Evolutionary conservation across 768 basidiomycete species (phyloP).

Genomic region (Mrakia blollopis): DNA sequence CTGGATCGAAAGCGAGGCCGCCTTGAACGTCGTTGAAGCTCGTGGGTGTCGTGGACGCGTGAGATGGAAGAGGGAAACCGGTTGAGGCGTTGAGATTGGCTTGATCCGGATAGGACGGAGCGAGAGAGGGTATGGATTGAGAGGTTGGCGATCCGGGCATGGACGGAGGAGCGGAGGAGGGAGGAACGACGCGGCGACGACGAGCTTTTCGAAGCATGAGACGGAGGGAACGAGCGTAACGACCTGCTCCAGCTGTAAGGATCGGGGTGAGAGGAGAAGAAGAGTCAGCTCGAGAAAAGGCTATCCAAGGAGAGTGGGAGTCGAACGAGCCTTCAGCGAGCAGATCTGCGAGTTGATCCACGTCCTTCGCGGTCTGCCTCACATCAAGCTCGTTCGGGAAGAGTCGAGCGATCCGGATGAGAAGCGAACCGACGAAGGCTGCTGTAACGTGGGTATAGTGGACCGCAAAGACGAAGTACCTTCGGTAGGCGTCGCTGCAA

Average conservation of each 20-base stretch:
- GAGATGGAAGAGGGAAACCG: neutral
- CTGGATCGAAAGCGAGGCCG: neutral
- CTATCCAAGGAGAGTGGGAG: neutral
- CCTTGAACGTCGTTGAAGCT: neutral
- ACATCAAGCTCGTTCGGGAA: constrained; percentile 83
- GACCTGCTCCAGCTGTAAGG: constrained; percentile 73
- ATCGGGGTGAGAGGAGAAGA: neutral
- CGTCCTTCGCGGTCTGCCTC: constrained; percentile 63
- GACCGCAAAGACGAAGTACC: constrained; percentile 4
- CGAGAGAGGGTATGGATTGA: neutral
- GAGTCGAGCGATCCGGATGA: constrained; percentile 75
- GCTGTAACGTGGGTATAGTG: constrained; percentile 57
- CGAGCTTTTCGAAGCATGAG: constrained; percentile 67
- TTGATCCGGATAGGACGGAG: neutral
- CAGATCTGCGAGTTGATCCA: constrained; percentile 68
- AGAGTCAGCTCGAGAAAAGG: constrained; percentile 24
- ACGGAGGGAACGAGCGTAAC: constrained; percentile 83
- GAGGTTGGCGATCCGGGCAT: constrained; percentile 42
- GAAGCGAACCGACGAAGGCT: constrained; percentile 85
- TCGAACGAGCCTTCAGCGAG: constrained; percentile 68
- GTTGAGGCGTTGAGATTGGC: neutral
- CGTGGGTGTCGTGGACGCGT: neutral
- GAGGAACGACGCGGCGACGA: constrained; percentile 45
- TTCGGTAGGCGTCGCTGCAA: constrained; percentile 7
- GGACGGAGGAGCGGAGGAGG: constrained; percentile 48